These are phyloP conservation scores for button mushroom (Agaricus bisporus) DNA, from an alignment of 768 basidiomycete species.

Conservation along the genomic window DNA sequence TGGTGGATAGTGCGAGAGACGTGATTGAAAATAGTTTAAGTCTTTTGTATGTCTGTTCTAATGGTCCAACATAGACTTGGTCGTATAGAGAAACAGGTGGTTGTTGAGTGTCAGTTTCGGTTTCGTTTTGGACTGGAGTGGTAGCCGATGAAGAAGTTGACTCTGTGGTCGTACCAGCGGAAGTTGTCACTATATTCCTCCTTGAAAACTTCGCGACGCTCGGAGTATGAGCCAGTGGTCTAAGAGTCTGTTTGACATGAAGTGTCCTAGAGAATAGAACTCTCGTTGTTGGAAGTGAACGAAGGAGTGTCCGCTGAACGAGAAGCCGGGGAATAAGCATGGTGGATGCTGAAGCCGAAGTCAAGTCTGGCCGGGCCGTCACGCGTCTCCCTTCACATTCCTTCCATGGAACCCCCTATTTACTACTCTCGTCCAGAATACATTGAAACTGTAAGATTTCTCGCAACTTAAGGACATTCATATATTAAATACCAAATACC, in stretches of 20 bases:
- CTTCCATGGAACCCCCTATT: slow-evolving; percentile 63
- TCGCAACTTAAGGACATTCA: neutral
- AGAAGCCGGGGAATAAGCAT: slow-evolving; percentile 10
- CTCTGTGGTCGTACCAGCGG: slow-evolving; percentile 8
- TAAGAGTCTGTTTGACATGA: neutral
- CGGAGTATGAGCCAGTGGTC: neutral
- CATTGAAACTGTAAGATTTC: slow-evolving; percentile 70
- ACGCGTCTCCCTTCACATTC: neutral
- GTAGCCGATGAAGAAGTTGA: slow-evolving; percentile 10
- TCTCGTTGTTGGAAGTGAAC: neutral
- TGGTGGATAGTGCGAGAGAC: slow-evolving; percentile 62
- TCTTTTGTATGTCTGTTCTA: slow-evolving; percentile 64
- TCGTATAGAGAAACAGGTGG: slow-evolving; percentile 16
- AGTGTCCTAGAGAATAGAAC: neutral
- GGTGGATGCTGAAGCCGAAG: neutral
- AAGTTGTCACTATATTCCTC: too few species aligned
- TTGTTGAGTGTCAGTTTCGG: slow-evolving; percentile 15
- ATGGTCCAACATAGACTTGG: slow-evolving; percentile 61
- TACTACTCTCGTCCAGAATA: slow-evolving; percentile 80
- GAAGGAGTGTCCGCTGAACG: neutral
- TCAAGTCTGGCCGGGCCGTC: neutral
- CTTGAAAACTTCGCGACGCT: neutral
- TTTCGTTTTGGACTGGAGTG: slow-evolving; percentile 11
- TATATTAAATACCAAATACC: neutral
- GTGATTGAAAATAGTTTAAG: slow-evolving; percentile 82